Evolutionary conservation across 208 protist genomes (phyloP), one percentile per base, ranked within the genome.

Genomic region (Leishmania guyanensis): DNA sequence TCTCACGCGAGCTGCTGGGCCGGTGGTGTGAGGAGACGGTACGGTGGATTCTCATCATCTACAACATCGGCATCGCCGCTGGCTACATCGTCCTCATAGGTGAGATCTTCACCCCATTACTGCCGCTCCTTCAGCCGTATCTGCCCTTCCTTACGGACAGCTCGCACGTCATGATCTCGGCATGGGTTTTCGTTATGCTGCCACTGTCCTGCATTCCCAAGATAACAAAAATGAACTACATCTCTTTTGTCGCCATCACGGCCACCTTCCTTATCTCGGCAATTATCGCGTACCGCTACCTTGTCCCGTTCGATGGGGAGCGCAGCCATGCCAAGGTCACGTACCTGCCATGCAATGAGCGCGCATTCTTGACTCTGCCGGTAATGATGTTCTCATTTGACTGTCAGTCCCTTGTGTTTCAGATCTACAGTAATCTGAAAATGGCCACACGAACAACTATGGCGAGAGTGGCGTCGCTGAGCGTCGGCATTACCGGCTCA

Each of bases 331-430:
- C 39, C 64, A 9, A 75, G 33, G 36, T 80, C 0, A 60, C 84
- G 58, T 75, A 81, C 54, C 92, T 90, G 75, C 89, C 85, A 74
- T 53, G 48, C 17, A 87, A 85, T 16, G 77, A 62, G 36, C 85
- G 89, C 16, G 82, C 89, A 0, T 76, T 96, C 17, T 74, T 96
- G 64, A 75, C 89, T 1, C 68, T 96, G 43, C 90, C 92, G 5
- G 91, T 96, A 77, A 88, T 94, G 79, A 96, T 96, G 92, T 96
- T 94, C 81, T 93, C 90, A 65, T 96, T 96, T 60, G 92, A 96
- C 78, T 96, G 92, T 77, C 92, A 96, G 86, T 91, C 90, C 50
- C 85, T 96, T 39, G 87, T 94, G 9, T 96, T 96, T 60, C 92
- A 96, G 62, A 85, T 96, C 26, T 96, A 96, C 83, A 81, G 83